Percentiles rank a stretch among this genome's conserved stretches.
Evolutionary conservation across 208 protist species (phyloP).

Genomic region (Wallacemonas sp.): DNA sequence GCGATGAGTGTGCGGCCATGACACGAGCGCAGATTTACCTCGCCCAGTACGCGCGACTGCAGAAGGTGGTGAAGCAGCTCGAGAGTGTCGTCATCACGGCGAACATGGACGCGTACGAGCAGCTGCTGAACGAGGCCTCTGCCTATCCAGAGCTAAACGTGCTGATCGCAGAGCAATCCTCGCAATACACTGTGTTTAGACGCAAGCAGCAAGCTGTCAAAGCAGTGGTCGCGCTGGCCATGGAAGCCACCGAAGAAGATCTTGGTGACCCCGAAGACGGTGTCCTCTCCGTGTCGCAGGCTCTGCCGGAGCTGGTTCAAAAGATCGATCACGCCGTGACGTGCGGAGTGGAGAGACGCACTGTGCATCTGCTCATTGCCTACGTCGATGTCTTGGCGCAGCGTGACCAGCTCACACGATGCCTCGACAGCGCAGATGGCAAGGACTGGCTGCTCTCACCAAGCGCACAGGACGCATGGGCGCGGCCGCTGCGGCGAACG

Average conservation of each 20-base stretch:
- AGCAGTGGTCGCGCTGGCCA: constrained; percentile 10
- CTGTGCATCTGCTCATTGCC: background rate
- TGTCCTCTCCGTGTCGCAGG: background rate
- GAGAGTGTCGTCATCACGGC: constrained; percentile 17
- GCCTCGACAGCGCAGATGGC: background rate
- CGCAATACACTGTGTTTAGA: constrained; percentile 3
- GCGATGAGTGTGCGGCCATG: constrained; percentile 35
- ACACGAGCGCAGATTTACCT: constrained; percentile 41
- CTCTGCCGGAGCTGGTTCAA: background rate
- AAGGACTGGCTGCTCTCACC: background rate
- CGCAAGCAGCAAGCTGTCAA: constrained; percentile 15
- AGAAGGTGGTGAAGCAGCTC: constrained; percentile 18
- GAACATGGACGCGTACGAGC: constrained; percentile 21
- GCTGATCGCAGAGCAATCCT: constrained; percentile 11
- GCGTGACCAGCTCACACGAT: constrained; percentile 19
- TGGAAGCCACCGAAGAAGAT: constrained; percentile 7
- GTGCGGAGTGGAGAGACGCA: constrained; percentile 3
- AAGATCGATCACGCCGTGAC: background rate
- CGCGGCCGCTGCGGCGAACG: background rate
- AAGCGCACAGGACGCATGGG: background rate
- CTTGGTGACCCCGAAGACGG: background rate
- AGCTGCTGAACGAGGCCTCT: constrained; percentile 15
- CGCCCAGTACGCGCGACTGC: constrained; percentile 30
- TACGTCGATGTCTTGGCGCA: constrained; percentile 22
- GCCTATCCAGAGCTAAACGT: constrained; percentile 20